phyloP scores from a whole-genome alignment of 768 basidiomycete genomes.

The Rossbeevera mucosa region DNA sequence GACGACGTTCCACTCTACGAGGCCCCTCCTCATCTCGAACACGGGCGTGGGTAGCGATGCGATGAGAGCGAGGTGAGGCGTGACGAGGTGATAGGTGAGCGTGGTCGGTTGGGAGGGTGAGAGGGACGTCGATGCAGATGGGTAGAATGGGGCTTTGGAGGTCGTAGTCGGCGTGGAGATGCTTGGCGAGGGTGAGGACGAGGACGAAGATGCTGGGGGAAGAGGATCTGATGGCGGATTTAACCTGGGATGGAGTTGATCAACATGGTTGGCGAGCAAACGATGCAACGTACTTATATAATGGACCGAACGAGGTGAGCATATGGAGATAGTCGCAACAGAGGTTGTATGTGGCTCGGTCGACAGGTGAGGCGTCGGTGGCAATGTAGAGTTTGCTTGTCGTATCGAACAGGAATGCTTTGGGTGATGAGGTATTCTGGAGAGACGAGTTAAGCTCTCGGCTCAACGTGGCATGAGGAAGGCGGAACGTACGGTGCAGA shows the following conservation, averaged over 20 bases:
- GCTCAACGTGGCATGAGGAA: neutral
- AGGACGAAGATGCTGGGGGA: neutral
- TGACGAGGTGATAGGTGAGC: conserved; percentile 81
- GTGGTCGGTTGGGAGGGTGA: conserved; percentile 60
- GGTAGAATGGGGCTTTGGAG: conserved; percentile 55
- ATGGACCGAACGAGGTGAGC: conserved; percentile 76
- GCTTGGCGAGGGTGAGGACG: neutral
- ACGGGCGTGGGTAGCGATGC: conserved; percentile 70
- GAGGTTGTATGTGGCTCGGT: conserved; percentile 80
- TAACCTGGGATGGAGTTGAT: conserved; percentile 16
- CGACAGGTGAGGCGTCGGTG: conserved; percentile 89
- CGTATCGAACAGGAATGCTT: conserved; percentile 90
- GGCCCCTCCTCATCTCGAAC: conserved; percentile 65
- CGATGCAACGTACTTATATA: conserved; percentile 66
- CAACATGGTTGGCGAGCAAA: neutral
- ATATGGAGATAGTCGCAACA: conserved; percentile 90
- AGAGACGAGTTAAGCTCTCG: neutral
- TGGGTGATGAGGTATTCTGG: conserved; percentile 88
- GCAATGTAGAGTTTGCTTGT: conserved; percentile 85
- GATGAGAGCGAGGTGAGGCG: conserved; percentile 63
- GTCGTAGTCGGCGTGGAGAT: conserved; percentile 5
- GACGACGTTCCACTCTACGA: conserved; percentile 84
- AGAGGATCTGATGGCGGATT: conserved; percentile 6
- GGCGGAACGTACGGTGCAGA: conserved; percentile 56
- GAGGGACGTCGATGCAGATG: conserved; percentile 61